Evolutionary conservation across 176 grass and related monocot species (phyloP).

Genomic region (Lolium rigidum): DNA sequence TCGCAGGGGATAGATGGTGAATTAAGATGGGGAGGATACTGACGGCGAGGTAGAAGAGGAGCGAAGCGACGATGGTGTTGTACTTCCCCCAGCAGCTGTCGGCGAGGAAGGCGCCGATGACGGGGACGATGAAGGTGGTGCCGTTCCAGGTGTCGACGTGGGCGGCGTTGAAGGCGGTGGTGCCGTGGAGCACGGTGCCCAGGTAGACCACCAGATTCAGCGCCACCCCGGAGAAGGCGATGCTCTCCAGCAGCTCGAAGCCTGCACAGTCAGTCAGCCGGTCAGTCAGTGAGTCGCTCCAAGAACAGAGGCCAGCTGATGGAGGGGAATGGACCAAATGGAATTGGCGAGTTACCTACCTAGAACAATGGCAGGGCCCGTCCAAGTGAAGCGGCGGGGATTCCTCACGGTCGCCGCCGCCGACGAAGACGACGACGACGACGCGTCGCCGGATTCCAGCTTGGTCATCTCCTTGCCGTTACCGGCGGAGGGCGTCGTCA

Average conservation of each 20-base stretch:
- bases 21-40: not conserved
- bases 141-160: conserved; percentile 80
- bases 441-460: not conserved
- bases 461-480: conserved; percentile 25
- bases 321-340: too few relatives aligned
- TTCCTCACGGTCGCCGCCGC: not conserved
- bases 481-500: not conserved
- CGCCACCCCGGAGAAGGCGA: conserved; percentile 63
- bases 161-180: conserved; percentile 66
- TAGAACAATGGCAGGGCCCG: conserved; percentile 47
- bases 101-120: conserved; percentile 74
- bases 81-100: conserved; percentile 81
- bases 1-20: not conserved
- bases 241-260: conserved; percentile 72
- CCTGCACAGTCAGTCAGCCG: conserved; percentile 2
- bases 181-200: conserved; percentile 65
- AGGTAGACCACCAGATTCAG: conserved; percentile 83
- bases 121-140: conserved; percentile 73
- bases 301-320: not conserved
- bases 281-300: not conserved
- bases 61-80: conserved; percentile 57
- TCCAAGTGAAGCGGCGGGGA: conserved; percentile 29
- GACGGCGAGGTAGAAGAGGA: conserved; percentile 70
- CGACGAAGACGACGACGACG: not conserved
- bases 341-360: conserved; percentile 31